These are phyloP conservation scores for Nicotiana knightiana DNA, from an alignment of 257 asterid genomes.

Conservation along the genomic window DNA sequence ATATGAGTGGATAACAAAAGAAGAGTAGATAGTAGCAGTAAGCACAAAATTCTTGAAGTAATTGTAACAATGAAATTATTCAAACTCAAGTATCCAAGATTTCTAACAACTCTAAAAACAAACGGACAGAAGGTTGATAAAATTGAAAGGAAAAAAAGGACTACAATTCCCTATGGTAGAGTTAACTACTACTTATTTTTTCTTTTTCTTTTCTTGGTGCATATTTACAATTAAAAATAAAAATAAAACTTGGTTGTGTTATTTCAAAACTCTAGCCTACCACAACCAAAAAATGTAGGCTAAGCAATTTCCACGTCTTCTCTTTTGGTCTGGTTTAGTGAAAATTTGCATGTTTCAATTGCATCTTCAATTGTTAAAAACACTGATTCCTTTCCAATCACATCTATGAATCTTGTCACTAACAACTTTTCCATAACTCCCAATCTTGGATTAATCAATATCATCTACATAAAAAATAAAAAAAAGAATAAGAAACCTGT, in stretches of 20 bases:
- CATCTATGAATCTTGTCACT: slow-evolving; percentile 37
- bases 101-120: too few species aligned
- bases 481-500: background rate
- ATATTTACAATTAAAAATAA: too few species aligned
- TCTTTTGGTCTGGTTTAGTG: slow-evolving; percentile 14
- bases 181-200: too few species aligned
- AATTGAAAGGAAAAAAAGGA: too few species aligned
- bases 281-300: background rate
- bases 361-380: slow-evolving; percentile 65
- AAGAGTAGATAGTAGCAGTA: too few species aligned
- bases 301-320: background rate
- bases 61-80: too few species aligned
- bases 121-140: too few species aligned
- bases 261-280: background rate
- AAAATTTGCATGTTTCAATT: slow-evolving; percentile 44
- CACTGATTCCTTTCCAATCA: slow-evolving; percentile 54
- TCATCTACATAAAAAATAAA: slow-evolving; percentile 37
- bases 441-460: slow-evolving; percentile 65
- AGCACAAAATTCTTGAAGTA: too few species aligned
- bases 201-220: too few species aligned
- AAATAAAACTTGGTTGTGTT: background rate
- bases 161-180: too few species aligned
- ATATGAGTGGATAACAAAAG: too few species aligned
- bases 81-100: too few species aligned
- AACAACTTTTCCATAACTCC: slow-evolving; percentile 69